Evolutionary conservation across 2,329 filamentous ascomycete species (phyloP), one percentile per base, ranked within the genome.

Genomic region (Thielaviopsis euricoi): DNA sequence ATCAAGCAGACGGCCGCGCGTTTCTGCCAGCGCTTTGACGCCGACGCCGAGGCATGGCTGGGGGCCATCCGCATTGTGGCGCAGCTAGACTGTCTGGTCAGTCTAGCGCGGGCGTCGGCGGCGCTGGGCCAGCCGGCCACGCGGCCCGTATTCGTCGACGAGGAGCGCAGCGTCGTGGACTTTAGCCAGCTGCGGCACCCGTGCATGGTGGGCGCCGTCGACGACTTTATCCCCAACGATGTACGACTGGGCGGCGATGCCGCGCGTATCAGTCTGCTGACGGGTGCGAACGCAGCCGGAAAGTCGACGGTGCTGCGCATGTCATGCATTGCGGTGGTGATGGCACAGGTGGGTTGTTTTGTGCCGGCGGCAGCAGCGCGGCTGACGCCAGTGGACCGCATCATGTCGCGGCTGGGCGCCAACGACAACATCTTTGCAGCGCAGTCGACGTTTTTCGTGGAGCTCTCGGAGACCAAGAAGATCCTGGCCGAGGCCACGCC

Each of bases 371-470:
- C 79, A 19, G 88, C 83, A 2, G 93, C 93, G 1, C 82, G 79
- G 2, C 77, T 98, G 51, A 97, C 91, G 0, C 91, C 93, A 0
- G 83, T 95, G 2, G 93, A 98, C 68, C 87, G 93, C 57, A 97
- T 98, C 74, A 98, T 98, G 93, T 97, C 91, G 10, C 88, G 93
- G 52, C 81, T 98, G 0, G 93, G 93, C 10, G 93, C 93, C 53
- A 95, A 97, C 66, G 93, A 98, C 80, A 97, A 97, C 70, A 98
- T 98, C 65, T 97, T 98, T 67, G 93, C 91, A 1, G 88, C 91
- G 0, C 93, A 98, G 70, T 95, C 88, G 15, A 98, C 93, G 2
- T 98, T 98, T 76, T 97, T 98, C 67, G 91, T 98, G 26, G 93
- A 98, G 71, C 75, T 98, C 1, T 90, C 89, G 0, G 93, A 98